Evolutionary conservation across 352 stramenopile genomes (phyloP).

Genomic region (Peronosclerospora sorghi): DNA sequence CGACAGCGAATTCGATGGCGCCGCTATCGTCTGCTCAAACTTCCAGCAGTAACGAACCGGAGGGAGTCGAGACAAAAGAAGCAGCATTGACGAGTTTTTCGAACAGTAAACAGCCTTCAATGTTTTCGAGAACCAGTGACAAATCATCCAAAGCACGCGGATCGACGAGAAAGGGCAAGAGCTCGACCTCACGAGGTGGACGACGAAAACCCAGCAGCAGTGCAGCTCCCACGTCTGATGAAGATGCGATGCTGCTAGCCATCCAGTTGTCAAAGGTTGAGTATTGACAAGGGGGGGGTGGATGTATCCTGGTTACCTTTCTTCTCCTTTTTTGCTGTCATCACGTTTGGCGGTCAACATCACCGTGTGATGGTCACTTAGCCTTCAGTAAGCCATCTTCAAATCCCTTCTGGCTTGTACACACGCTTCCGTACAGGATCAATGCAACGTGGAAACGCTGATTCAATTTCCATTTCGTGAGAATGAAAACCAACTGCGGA

Average conservation of each 20-base stretch:
- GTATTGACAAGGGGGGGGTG: slow-evolving; percentile 12
- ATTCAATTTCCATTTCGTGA: no score
- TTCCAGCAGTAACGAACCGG: neutral
- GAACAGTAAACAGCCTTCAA: slow-evolving; percentile 8
- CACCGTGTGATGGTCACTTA: no score
- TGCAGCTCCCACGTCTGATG: slow-evolving; percentile 12
- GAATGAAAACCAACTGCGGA: no score
- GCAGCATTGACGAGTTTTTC: slow-evolving; percentile 1
- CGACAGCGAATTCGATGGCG: neutral
- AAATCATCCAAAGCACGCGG: slow-evolving; percentile 1
- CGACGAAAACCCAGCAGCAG: slow-evolving; percentile 8
- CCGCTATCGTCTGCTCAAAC: neutral
- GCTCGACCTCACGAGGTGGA: slow-evolving; percentile 3
- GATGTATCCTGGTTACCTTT: no score
- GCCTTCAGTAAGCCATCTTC: no score
- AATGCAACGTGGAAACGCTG: no score
- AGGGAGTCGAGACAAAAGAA: neutral
- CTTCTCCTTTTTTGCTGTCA: no score
- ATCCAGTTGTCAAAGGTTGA: slow-evolving; percentile 31
- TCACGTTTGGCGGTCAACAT: no score
- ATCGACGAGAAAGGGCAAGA: slow-evolving; percentile 14
- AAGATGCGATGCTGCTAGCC: slow-evolving; percentile 27
- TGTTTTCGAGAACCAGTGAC: slow-evolving; percentile 7
- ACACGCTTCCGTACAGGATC: no score
- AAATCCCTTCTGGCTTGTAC: no score